These are phyloP conservation scores for Tilletia indica DNA, from an alignment of 1,284 basidiomycete genomes.

Conservation along the genomic window DNA sequence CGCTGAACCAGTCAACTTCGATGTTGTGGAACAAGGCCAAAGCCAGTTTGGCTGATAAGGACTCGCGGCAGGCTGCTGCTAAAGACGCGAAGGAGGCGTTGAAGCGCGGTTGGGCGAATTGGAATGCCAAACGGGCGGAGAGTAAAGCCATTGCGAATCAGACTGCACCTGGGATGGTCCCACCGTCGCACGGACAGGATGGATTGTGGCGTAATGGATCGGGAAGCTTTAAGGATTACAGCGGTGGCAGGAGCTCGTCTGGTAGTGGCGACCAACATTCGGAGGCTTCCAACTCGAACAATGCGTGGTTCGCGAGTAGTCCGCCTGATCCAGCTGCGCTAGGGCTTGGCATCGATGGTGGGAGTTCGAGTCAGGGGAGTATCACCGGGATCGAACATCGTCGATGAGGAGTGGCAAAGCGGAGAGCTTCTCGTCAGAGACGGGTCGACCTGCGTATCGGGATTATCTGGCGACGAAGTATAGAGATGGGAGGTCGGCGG, in stretches of 20 bases:
- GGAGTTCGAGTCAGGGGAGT: background rate
- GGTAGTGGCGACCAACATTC: background rate
- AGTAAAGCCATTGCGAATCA: constrained; percentile 7
- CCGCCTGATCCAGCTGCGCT: constrained; percentile 36
- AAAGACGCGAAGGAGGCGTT: constrained; percentile 52
- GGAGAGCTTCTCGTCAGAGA: constrained; percentile 8
- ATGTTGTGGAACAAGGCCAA: constrained; percentile 45
- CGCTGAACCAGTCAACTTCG: background rate
- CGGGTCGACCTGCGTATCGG: constrained; percentile 10
- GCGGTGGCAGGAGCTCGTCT: background rate
- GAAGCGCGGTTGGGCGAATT: constrained; percentile 49
- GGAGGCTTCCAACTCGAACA: constrained; percentile 2
- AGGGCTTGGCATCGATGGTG: constrained; percentile 27
- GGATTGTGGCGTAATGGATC: background rate
- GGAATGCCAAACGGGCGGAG: constrained; percentile 11
- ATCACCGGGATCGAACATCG: background rate
- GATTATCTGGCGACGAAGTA: constrained; percentile 3
- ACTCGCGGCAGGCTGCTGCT: constrained; percentile 44
- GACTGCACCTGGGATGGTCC: constrained; percentile 12
- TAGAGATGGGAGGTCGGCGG: background rate
- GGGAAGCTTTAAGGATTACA: constrained; percentile 6
- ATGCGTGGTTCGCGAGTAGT: constrained; percentile 35
- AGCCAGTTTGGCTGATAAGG: constrained; percentile 51
- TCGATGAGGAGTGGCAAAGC: background rate
- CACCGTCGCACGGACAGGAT: background rate